Conservation (phyloP, 2,329 filamentous ascomycete genomes). For the Ilyonectria mors-panacis region DNA sequence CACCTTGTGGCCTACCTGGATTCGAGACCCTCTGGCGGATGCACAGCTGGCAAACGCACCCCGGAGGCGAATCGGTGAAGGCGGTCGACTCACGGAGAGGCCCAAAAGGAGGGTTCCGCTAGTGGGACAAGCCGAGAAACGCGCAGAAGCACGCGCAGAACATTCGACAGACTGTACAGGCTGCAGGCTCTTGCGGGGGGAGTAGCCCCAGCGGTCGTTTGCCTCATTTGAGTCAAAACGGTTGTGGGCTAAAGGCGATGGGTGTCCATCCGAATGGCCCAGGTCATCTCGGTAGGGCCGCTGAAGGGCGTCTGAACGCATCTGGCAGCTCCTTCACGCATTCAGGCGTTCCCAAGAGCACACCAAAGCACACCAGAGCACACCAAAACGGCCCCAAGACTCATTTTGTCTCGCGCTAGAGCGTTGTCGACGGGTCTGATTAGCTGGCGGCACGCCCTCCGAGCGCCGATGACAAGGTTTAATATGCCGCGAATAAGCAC, state of each 20-base stretch:
- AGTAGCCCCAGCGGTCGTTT: slow-evolving; percentile 3
- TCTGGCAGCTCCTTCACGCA: slow-evolving; percentile 16
- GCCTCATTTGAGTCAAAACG: background rate
- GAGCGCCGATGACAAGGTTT: slow-evolving; percentile 38
- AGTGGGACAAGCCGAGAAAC: slow-evolving; percentile 14
- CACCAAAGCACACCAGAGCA: background rate
- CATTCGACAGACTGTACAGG: slow-evolving; percentile 40
- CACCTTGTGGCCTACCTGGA: slow-evolving; percentile 8
- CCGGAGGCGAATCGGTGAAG: slow-evolving; percentile 33
- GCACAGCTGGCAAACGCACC: slow-evolving; percentile 19
- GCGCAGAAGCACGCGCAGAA: slow-evolving; percentile 40
- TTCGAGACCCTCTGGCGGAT: slow-evolving; percentile 39
- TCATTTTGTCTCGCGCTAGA: slow-evolving; percentile 10
- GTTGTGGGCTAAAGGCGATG: background rate
- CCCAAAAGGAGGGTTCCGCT: slow-evolving; percentile 18
- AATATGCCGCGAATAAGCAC: slow-evolving; percentile 38
- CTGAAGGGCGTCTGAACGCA: slow-evolving; percentile 14
- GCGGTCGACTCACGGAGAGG: slow-evolving; percentile 10
- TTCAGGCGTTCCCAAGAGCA: background rate
- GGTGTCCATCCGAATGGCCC: background rate
- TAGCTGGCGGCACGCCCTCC: slow-evolving; percentile 17
- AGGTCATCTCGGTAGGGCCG: background rate
- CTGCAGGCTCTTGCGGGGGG: slow-evolving; percentile 8
- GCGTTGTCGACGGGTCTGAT: slow-evolving; percentile 11
- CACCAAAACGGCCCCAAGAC: background rate